These are phyloP conservation scores for Aleurites moluccanus DNA, from an alignment of 441 rosid genomes.

Conservation along the genomic window DNA sequence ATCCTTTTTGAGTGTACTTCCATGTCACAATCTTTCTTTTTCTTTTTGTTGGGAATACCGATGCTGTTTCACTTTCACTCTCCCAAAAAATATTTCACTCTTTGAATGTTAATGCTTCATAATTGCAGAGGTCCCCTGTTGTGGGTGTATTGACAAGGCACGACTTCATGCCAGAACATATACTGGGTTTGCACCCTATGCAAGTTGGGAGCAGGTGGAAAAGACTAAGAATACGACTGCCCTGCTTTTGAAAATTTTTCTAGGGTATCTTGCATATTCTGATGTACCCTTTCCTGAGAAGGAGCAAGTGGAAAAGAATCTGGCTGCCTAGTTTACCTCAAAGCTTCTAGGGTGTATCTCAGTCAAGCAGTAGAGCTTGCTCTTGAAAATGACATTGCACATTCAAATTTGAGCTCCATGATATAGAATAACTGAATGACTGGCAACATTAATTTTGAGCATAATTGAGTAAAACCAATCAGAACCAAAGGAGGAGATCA, in stretches of 20 bases:
- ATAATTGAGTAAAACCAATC: neutral
- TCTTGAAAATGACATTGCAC: constrained; percentile 15
- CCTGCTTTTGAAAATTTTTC: constrained; percentile 30
- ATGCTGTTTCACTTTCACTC: neutral
- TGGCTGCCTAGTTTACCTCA: constrained; percentile 32
- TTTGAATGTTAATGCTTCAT: neutral
- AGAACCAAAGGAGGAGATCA: constrained; percentile 8
- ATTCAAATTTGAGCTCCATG: constrained; percentile 15
- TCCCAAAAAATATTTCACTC: neutral
- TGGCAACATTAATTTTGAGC: neutral
- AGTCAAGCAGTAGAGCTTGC: constrained; percentile 8
- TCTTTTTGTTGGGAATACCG: neutral
- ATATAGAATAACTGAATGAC: neutral
- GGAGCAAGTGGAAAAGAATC: constrained; percentile 63
- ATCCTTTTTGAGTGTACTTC: neutral
- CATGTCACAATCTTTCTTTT: neutral
- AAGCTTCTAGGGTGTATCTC: constrained; percentile 20
- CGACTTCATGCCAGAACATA: constrained; percentile 86
- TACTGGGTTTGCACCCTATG: constrained; percentile 59
- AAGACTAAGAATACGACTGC: constrained; percentile 53
- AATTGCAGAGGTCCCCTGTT: constrained; percentile 65
- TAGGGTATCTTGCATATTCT: constrained; percentile 37
- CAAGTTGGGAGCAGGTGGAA: constrained; percentile 62
- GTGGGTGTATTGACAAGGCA: constrained; percentile 85
- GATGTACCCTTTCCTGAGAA: constrained; percentile 42